These are phyloP conservation scores for Rhodotorula paludigena DNA, from an alignment of 768 basidiomycete genomes.

Conservation along the genomic window DNA sequence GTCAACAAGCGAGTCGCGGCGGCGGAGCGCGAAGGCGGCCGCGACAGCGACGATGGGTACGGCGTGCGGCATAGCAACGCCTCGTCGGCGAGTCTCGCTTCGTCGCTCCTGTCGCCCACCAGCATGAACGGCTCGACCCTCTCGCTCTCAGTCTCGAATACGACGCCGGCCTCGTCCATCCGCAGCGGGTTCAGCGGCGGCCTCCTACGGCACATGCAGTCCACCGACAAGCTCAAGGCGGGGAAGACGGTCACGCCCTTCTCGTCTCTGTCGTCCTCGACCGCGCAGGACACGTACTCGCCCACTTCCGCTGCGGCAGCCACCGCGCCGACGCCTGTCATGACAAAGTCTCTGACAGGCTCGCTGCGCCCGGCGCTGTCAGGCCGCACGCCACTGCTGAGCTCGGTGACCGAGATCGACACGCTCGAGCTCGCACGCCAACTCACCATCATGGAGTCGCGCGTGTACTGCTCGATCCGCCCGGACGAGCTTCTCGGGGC, in stretches of 20 bases:
- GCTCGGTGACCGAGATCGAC: constrained; percentile 85
- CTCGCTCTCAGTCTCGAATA: not conserved
- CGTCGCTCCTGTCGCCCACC: not conserved
- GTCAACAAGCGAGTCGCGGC: constrained; percentile 42
- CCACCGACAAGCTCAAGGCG: constrained; percentile 38
- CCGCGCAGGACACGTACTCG: constrained; percentile 28
- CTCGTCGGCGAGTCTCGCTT: constrained; percentile 13
- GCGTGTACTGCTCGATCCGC: constrained; percentile 75
- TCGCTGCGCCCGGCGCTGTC: constrained; percentile 58
- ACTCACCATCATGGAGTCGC: constrained; percentile 86
- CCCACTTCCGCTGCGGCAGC: constrained; percentile 49
- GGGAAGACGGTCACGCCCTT: constrained; percentile 32
- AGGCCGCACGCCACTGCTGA: constrained; percentile 45
- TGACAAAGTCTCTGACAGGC: constrained; percentile 70
- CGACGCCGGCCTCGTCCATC: not conserved
- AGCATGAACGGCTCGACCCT: constrained; percentile 15
- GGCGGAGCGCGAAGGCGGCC: constrained; percentile 14
- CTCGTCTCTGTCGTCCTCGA: constrained; percentile 2
- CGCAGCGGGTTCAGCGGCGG: not conserved
- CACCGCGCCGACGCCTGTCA: constrained; percentile 65
- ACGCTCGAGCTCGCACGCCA: constrained; percentile 86
- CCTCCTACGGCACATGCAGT: constrained; percentile 16
- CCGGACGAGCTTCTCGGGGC: constrained; percentile 71
- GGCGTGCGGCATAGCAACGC: constrained; percentile 1
- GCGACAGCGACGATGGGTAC: constrained; percentile 2